Percentiles rank a stretch among this genome's conserved stretches.
phyloP scores from a whole-genome alignment of 805 yeast genomes.

The Yarrowia sp. region DNA sequence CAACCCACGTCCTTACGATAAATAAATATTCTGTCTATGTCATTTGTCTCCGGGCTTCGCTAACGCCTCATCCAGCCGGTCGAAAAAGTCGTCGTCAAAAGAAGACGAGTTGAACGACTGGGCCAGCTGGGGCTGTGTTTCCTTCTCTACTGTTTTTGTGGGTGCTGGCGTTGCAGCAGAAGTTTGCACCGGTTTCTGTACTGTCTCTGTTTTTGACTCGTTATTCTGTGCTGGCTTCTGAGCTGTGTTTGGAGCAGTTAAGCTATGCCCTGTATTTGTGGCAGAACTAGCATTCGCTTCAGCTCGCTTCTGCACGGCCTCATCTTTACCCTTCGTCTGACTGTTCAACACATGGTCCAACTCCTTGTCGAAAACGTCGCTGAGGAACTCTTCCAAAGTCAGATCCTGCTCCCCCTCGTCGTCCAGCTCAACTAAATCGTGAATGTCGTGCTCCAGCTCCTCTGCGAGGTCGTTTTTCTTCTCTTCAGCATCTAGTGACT shows the following conservation, averaged over 20 bases:
- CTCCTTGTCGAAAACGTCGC: neutral
- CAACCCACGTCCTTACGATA: no score
- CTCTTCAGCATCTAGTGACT: no score
- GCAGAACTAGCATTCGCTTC: no score
- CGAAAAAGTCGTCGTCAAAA: constrained; percentile 10
- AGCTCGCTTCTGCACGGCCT: no score
- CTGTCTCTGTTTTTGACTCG: no score
- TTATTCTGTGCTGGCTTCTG: no score
- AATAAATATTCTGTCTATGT: neutral
- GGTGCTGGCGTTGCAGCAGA: no score
- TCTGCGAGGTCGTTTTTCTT: neutral
- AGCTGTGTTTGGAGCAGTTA: no score
- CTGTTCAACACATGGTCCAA: neutral
- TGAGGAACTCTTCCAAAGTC: constrained; percentile 13
- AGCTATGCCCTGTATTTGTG: no score
- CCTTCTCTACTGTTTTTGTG: no score
- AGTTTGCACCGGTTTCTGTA: no score
- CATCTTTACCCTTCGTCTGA: neutral
- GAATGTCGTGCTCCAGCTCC: neutral
- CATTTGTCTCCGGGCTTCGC: neutral
- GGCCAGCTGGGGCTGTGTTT: neutral
- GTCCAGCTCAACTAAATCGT: constrained; percentile 1
- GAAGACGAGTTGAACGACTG: neutral
- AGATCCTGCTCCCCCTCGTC: neutral
- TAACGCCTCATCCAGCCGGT: neutral